Percentiles rank a stretch among this genome's conserved stretches.
phyloP scores from a whole-genome alignment of 2,329 filamentous ascomycete species.

The Blumeria hordei region DNA sequence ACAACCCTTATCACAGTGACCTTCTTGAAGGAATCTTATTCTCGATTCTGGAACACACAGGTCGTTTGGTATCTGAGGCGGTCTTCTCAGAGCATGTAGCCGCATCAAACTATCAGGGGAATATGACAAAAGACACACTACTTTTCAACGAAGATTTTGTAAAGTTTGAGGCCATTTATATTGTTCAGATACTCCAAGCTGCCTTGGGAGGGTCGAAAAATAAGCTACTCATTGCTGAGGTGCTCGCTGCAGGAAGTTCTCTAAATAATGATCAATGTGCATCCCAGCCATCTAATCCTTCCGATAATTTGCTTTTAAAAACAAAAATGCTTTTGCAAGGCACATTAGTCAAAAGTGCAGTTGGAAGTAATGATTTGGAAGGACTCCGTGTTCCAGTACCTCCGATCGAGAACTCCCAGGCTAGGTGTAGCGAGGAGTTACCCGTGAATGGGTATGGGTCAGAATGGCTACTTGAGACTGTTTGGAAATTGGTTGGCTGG shows the following conservation, averaged over 20 bases:
- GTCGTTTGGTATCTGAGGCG: constrained; percentile 17
- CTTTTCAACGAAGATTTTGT: not conserved
- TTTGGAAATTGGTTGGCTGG: constrained; percentile 2
- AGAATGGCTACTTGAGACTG: constrained; percentile 2
- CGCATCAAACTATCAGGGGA: constrained; percentile 6
- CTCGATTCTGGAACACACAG: constrained; percentile 17
- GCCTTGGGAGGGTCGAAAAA: constrained; percentile 7
- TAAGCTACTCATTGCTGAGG: constrained; percentile 5
- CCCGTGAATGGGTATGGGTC: not conserved
- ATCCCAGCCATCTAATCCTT: not conserved
- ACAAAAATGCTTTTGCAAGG: constrained; percentile 8
- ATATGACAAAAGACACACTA: constrained; percentile 5
- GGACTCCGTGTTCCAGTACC: constrained; percentile 5
- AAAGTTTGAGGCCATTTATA: constrained; percentile 7
- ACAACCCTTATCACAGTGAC: constrained; percentile 11
- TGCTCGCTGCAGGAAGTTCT: constrained; percentile 5
- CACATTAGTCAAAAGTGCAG: constrained; percentile 8
- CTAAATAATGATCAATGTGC: not conserved
- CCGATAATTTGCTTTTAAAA: constrained; percentile 5
- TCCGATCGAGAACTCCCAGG: constrained; percentile 1
- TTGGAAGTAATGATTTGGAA: constrained; percentile 7
- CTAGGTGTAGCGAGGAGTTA: no score
- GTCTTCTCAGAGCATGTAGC: constrained; percentile 17
- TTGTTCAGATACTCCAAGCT: constrained; percentile 10
- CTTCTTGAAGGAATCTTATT: constrained; percentile 20